A percentile compares a stretch with the other conserved stretches of the same genome.
Evolutionary conservation across 2,329 filamentous ascomycete species (phyloP).

Genomic region (Gnomoniopsis sp.): DNA sequence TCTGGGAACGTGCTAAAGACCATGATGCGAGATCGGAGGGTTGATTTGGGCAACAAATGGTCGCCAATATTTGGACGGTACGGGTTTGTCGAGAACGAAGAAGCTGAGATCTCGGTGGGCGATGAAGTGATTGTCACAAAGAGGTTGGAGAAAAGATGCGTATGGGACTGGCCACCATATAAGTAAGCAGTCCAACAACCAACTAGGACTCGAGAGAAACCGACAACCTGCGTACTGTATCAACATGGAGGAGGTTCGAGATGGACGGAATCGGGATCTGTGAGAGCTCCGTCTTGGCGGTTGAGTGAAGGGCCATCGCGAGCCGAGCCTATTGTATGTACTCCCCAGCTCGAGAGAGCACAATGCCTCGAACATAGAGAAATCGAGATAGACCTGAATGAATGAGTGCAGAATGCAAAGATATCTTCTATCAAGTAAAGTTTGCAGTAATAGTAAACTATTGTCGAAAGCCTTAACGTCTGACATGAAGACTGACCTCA

Average conservation of each 20-base stretch:
- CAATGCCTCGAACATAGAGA: too few species aligned
- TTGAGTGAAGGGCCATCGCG: not conserved
- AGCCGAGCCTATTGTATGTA: too few species aligned
- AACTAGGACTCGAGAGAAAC: too few species aligned
- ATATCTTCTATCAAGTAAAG: not conserved
- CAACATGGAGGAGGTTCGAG: not conserved
- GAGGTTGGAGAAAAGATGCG: slow-evolving; percentile 23
- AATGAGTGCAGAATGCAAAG: not conserved
- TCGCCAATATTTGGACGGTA: slow-evolving; percentile 72
- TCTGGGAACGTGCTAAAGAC: slow-evolving; percentile 64
- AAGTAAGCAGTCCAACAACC: not conserved
- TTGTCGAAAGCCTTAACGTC: not conserved
- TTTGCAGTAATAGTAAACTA: not conserved
- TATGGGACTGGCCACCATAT: slow-evolving; percentile 17
- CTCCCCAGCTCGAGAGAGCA: too few species aligned
- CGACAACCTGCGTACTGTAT: not conserved
- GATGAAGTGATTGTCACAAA: slow-evolving; percentile 52
- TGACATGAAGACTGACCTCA: not conserved
- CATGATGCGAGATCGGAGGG: slow-evolving; percentile 65
- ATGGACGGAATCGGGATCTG: not conserved
- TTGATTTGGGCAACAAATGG: slow-evolving; percentile 66
- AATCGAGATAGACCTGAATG: too few species aligned
- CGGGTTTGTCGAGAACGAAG: slow-evolving; percentile 49
- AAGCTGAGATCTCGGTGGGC: slow-evolving; percentile 47
- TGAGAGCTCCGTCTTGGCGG: not conserved